phyloP scores from a whole-genome alignment of 2,329 filamentous ascomycete genomes.

The Fusarium anguioides region DNA sequence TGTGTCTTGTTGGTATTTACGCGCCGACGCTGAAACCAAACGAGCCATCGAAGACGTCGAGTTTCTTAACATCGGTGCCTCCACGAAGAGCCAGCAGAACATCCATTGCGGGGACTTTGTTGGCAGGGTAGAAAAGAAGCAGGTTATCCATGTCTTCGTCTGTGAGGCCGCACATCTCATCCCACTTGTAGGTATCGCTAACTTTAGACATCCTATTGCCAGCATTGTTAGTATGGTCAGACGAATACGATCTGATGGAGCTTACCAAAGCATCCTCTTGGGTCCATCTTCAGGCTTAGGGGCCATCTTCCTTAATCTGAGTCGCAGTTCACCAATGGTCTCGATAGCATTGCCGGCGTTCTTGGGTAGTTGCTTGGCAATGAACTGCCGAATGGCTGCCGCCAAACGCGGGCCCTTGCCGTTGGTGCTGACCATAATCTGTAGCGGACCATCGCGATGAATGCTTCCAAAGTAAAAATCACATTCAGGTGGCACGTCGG shows the following conservation, averaged over 20 bases:
- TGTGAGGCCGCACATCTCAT: conserved; percentile 84
- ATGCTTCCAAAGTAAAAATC: conserved; percentile 99
- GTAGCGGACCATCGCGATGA: conserved; percentile 92
- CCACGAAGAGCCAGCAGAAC: conserved; percentile 66
- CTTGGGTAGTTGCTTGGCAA: conserved; percentile 78
- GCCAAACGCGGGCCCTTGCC: conserved; percentile 94
- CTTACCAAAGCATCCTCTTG: conserved; percentile 90
- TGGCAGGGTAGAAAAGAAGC: conserved; percentile 75
- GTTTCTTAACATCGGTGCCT: conserved; percentile 55
- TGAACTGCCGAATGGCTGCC: conserved; percentile 84
- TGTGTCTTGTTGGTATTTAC: conserved; percentile 23
- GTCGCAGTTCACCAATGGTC: conserved; percentile 82
- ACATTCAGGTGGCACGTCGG: conserved; percentile 95
- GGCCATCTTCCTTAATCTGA: conserved; percentile 81
- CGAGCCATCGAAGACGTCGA: conserved; percentile 69
- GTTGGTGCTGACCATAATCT: conserved; percentile 99
- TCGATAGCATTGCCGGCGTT: conserved; percentile 88
- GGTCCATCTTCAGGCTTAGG: conserved; percentile 78
- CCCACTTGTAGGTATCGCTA: conserved; percentile 86
- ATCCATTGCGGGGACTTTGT: conserved; percentile 66
- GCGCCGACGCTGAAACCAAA: conserved; percentile 68
- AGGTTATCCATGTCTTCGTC: conserved; percentile 87
- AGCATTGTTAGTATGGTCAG: conserved; percentile 6
- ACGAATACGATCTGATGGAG: conserved; percentile 6
- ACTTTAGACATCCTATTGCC: conserved; percentile 84